phyloP scores from a whole-genome alignment of 78 protist genomes.

The Speleostelium caveatum region DNA sequence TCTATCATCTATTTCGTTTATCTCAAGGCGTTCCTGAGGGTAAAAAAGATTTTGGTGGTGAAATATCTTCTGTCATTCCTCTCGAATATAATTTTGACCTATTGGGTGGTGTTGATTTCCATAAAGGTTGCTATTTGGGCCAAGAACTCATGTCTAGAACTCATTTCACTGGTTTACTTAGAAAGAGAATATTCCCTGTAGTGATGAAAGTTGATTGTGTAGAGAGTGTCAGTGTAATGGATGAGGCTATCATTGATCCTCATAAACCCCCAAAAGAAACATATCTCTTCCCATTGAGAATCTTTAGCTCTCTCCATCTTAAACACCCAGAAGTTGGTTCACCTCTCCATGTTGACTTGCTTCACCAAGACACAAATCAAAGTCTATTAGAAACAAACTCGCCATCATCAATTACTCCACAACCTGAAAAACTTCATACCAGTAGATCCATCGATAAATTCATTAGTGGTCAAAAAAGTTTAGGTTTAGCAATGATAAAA shows the following conservation, averaged over 20 bases:
- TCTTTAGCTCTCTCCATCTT: neutral
- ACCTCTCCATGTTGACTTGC: neutral
- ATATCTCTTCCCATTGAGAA: constrained; percentile 14
- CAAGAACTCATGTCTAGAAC: constrained; percentile 89
- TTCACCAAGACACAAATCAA: neutral
- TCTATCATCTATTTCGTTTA: constrained; percentile 49
- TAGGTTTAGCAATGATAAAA: constrained; percentile 66
- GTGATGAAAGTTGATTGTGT: constrained; percentile 52
- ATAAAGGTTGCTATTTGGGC: constrained; percentile 92
- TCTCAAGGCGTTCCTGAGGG: constrained; percentile 80
- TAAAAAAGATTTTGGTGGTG: constrained; percentile 21
- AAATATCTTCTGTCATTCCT: constrained; percentile 59
- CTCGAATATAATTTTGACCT: constrained; percentile 84
- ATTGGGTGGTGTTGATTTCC: constrained; percentile 80
- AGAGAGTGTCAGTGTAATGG: constrained; percentile 6
- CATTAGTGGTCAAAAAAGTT: constrained; percentile 4
- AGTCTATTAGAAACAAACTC: neutral
- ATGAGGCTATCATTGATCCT: constrained; percentile 21
- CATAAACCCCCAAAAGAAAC: constrained; percentile 23
- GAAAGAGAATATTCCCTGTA: constrained; percentile 86
- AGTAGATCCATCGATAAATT: constrained; percentile 45
- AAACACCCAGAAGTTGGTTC: constrained; percentile 21
- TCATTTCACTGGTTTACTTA: constrained; percentile 78
- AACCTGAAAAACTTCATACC: neutral
- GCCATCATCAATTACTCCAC: neutral